Conservation (phyloP, 345 rosid genomes). For the Ceriops decandra region DNA sequence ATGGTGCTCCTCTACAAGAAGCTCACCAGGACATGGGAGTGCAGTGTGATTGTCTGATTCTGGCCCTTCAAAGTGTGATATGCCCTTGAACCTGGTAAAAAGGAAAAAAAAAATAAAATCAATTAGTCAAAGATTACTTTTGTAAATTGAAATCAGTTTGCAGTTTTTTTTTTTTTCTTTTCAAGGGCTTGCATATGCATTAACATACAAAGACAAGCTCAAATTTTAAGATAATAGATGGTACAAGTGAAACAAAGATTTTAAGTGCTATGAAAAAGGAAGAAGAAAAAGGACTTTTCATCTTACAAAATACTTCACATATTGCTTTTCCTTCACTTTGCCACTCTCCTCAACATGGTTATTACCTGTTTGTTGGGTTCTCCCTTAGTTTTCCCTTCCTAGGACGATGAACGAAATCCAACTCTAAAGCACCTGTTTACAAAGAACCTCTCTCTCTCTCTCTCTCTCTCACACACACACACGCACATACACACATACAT, state of each 20-base stretch:
- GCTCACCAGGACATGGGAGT: conserved; percentile 88
- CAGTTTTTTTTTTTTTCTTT: no score
- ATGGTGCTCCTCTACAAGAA: conserved; percentile 89
- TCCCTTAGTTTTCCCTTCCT: background rate
- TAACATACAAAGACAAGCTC: no score
- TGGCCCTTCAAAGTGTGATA: conserved; percentile 70
- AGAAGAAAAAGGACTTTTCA: background rate
- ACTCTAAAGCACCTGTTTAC: background rate
- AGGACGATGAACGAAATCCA: background rate
- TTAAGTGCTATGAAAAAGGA: background rate
- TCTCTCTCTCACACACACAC: no score
- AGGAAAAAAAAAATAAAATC: background rate
- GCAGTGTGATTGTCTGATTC: conserved; percentile 60
- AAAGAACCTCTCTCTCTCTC: background rate
- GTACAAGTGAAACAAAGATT: background rate
- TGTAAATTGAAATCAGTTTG: background rate
- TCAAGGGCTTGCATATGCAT: no score
- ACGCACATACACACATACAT: no score
- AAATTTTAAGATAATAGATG: no score
- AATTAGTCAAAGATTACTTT: background rate
- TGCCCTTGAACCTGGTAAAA: conserved; percentile 67
- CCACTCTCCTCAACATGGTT: no score
- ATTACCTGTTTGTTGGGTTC: background rate
- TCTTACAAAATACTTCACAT: background rate
- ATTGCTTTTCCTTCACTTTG: no score